Evolutionary conservation across 371 early-diverging fungal genomes (phyloP), one percentile per base, ranked within the genome.

Genomic region (Rhizopus arrhizus): DNA sequence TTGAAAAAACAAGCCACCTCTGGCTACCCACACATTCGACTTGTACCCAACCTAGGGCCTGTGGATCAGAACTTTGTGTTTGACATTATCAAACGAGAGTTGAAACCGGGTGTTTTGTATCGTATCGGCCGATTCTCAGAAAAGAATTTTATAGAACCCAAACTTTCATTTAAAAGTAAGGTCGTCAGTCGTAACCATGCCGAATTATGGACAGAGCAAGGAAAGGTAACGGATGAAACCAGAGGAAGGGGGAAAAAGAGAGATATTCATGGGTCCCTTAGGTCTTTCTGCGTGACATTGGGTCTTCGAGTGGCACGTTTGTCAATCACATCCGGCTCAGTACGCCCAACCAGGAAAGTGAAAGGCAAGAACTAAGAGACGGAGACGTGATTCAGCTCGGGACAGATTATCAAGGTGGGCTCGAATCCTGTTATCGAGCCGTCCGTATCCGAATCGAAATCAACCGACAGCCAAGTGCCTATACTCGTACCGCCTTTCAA

Each of bases 161-260:
- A 90, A 34, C 81, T 93, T 42, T 88, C 92, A 10, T 97, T 97
- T 82, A 91, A 91, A 69, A 89, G 89, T 70, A 96, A 98, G 67
- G 98, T 98, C 34, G 95, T 98, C 12, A 89, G 89, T 49, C 86
- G 98, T 46, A 86, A 86, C 50, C 98, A 98, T 76, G 96, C 96
- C 9, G 96, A 98, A 77, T 69, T 97, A 15, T 96, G 94, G 92
- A 78, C 89, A 33, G 82, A 84, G 50, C 50, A 53, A 41, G 90
- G 91, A 10, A 87, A 92, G 90, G 92, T 91, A 75, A 22, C 22
- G 22, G 22, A 22, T 22, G 22, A 22, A 22, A 22, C 22, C 22
- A 22, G 22, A 22, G 22, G 22, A 2, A 2, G 2, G 2, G 22
- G 22, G 22, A 22, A 22, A 22, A 22, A 22, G 22, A 22, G 22